phyloP scores from a whole-genome alignment of 1,284 basidiomycete genomes.

The Naganishia sp. region DNA sequence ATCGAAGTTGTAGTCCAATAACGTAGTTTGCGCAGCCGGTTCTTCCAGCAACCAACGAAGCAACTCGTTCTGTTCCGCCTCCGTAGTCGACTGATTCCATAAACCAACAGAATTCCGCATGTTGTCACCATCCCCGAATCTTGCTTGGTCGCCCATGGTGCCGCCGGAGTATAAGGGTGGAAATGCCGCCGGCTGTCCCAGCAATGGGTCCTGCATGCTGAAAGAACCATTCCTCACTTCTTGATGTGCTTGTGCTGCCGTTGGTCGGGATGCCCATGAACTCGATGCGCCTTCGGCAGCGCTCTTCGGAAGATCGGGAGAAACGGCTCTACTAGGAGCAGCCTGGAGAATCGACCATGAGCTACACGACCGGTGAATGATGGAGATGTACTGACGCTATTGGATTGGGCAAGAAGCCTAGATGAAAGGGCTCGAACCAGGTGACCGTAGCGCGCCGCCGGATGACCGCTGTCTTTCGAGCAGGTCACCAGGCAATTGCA shows the following conservation, averaged over 20 bases:
- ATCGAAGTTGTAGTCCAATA: slow-evolving; percentile 22
- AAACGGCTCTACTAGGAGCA: slow-evolving; percentile 21
- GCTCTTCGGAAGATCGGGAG: slow-evolving; percentile 16
- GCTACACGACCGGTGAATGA: background rate
- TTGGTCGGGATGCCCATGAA: too few species aligned
- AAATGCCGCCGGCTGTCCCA: background rate
- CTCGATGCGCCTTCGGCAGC: background rate
- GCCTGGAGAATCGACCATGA: background rate
- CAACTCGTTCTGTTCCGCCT: slow-evolving; percentile 25
- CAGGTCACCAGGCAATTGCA: slow-evolving; percentile 44
- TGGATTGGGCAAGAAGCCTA: slow-evolving; percentile 10
- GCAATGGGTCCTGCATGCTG: background rate
- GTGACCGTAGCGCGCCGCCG: slow-evolving; percentile 47
- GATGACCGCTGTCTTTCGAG: slow-evolving; percentile 48
- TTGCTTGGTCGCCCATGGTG: background rate
- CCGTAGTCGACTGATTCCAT: slow-evolving; percentile 14
- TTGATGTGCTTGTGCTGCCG: background rate
- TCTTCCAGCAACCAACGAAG: slow-evolving; percentile 31
- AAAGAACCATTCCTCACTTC: background rate
- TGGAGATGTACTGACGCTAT: slow-evolving; percentile 26
- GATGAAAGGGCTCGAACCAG: slow-evolving; percentile 26
- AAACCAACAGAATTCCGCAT: background rate
- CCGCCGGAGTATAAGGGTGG: background rate
- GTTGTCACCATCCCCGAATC: background rate
- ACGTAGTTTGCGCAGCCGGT: slow-evolving; percentile 32